Conservation (phyloP, 371 early-diverging fungal genomes). For the Apophysomyces elegans region DNA sequence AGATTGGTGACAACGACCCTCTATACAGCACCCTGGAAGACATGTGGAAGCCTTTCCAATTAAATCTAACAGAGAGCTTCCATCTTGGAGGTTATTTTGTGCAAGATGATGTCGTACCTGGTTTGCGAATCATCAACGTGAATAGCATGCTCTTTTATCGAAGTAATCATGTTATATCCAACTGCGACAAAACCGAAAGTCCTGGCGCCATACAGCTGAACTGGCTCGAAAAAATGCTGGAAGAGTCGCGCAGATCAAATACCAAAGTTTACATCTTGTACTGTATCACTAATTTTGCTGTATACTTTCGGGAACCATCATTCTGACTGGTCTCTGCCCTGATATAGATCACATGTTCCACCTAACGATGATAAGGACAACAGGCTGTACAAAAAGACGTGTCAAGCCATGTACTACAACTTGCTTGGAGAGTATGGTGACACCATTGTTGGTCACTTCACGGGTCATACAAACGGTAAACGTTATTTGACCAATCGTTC, state of each 20-base stretch:
- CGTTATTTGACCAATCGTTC: background rate
- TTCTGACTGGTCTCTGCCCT: conserved; percentile 18
- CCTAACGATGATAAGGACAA: conserved; percentile 43
- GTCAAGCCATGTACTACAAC: conserved; percentile 41
- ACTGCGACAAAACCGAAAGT: conserved; percentile 49
- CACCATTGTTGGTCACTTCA: conserved; percentile 53
- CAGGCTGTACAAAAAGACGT: conserved; percentile 25
- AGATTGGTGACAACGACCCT: conserved; percentile 26
- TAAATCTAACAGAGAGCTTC: conserved; percentile 30
- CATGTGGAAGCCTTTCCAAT: conserved; percentile 32
- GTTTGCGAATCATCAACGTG: conserved; percentile 59
- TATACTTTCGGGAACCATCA: conserved; percentile 17
- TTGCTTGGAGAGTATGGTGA: conserved; percentile 48
- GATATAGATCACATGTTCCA: conserved; percentile 53
- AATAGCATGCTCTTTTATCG: conserved; percentile 78
- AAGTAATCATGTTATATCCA: conserved; percentile 69
- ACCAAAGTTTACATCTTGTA: conserved; percentile 12
- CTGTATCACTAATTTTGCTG: background rate
- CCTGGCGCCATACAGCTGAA: conserved; percentile 33
- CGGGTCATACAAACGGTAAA: conserved; percentile 55
- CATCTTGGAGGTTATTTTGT: conserved; percentile 66
- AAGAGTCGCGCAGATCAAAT: conserved; percentile 4
- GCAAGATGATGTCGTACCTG: conserved; percentile 53
- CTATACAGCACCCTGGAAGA: conserved; percentile 27
- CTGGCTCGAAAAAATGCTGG: conserved; percentile 36